Base-by-base conservation (phyloP, 2,329 filamentous ascomycete genomes). In the Tricladium varicosporioides region DNA sequence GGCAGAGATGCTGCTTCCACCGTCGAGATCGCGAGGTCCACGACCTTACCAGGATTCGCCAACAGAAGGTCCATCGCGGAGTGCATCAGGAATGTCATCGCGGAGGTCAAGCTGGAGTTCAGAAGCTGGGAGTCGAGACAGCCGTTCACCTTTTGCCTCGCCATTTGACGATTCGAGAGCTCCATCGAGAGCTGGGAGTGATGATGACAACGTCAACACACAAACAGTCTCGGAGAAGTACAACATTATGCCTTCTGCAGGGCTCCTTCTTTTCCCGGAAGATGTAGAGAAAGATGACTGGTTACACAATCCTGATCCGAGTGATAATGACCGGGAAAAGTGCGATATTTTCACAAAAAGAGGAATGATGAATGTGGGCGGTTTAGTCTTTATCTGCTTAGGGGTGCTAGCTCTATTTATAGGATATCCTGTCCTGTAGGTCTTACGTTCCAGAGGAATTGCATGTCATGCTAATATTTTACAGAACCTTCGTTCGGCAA, bases 261-360 rank as follows among this genome's bases (percentile, higher is more conserved):
- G 85, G 5, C 72, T 89, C 52, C 69, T 90, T 43, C 73, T 89
- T 16, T 89, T 86, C 64, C 87, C 86, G 0, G 85, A 89, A 69
- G 86, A 89, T 67, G 82, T 88, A 18, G 87, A 90, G 69, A 88
- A 88, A 65, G 87, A 90, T 67, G 87, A 90, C 67, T 86, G 82
- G 61, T 67, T 90, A 60, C 87, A 90, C 68, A 88, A 89, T 64
- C 87, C 87, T 0, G 85, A 87, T 65, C 82, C 85, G 1, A 79
- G 80, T 52, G 85, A 88, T 48, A 82, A 81, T 63, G 78, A 85
- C 43, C 73, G 78, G 51, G 77, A 80, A 47, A 82, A 86, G 61
- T 86, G 84, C 64, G 82, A 88, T 66, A 75, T 89, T 43, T 89
- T 82, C 69, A 86, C 81, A 42, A 81, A 75, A 61, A 76, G 87